Base-by-base conservation (phyloP, 257 asterid genomes). In the Eustoma russellianum region DNA sequence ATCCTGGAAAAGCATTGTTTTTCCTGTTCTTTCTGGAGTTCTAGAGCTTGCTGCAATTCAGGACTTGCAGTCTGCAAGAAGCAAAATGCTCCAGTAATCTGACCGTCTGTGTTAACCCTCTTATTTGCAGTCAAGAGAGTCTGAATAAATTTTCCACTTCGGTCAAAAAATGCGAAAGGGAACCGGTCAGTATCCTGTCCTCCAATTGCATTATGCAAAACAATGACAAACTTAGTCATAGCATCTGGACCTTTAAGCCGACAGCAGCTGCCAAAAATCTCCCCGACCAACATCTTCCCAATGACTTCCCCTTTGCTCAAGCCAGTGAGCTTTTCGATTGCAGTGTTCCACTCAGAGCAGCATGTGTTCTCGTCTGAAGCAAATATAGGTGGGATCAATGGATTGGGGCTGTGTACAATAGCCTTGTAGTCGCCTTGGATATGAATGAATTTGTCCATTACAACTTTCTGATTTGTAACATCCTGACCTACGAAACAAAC, bases 401-500 rank as follows among this genome's bases (percentile, higher is more conserved):
- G 81, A 67, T 74, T 83, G 41, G 87, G 95, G 69, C 90, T 86
- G 72, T 89, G 97, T 38, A 89, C 79, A 48, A 89, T 89, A 24
- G 93, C 95, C 74, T 77, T 81, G 80, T 89, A 89, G 76, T 83
- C 95, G 44, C 93, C 85, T 73, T 89, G 88, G 44, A 89, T 89
- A 71, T 80, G 77, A 64, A 86, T 72, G 68, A 83, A 89, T 71
- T 89, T 89, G 81, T 89, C 97, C 94, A 83, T 83, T 59, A 85
- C 87, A 57, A 79, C 73, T 72, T 79, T 88, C 77, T 80, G 89
- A 13, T 83, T 92, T 41, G 97, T 88, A 51, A 88, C 70, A 35
- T 89, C 97, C 70, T 89, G 97, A 50, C 93, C 97, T 48, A 89
- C 89, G 60, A 89, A 90, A 77, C 96, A 86, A 40, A 80, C 89